Evolutionary conservation across 495 filamentous ascomycete genomes (phyloP), one percentile per base, ranked within the genome.

Genomic region (Schizothecium vesticola): DNA sequence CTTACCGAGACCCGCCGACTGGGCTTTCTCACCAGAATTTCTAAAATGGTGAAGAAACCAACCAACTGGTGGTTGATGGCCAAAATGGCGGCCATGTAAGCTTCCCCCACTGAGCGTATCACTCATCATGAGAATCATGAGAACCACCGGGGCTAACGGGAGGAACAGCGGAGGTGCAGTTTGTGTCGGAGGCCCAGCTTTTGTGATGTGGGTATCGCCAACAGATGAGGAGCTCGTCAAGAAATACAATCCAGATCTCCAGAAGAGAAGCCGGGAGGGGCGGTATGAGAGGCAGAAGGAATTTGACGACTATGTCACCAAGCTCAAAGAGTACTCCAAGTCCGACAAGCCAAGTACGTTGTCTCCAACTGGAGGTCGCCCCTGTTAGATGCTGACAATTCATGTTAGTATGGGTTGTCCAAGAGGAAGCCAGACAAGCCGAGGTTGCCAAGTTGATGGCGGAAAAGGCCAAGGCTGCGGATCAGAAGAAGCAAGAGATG

Each of bases 221-320:
- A 88, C 92, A 8, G 92, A 97, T 71, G 95, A 97, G 77, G 93
- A 97, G 79, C 83, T 98, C 10, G 92, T 96, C 82, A 74, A 93
- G 84, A 88, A 84, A 78, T 98, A 97, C 82, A 98, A 94, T 77
- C 93, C 94, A 1, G 95, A 98, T 16, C 86, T 98, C 4, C 92
- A 94, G 76, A 91, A 91, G 77, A 86, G 89, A 71, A 92, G 90
- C 64, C 79, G 93, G 1, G 92, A 92, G 74, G 84, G 90, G 63
- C 86, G 94, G 29, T 82, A 89, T 59, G 85, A 88, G 70, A 85
- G 84, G 64, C 86, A 92, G 70, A 84, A 96, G 80, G 93, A 97
- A 24, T 94, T 96, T 75, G 90, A 96, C 72, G 86, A 94, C 66
- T 97, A 96, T 73, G 89, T 98, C 33, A 83, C 68, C 26, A 88